Evolutionary conservation across 78 protist genomes (phyloP), one percentile per base, ranked within the genome.

Genomic region (Chrysochromulina parva): DNA sequence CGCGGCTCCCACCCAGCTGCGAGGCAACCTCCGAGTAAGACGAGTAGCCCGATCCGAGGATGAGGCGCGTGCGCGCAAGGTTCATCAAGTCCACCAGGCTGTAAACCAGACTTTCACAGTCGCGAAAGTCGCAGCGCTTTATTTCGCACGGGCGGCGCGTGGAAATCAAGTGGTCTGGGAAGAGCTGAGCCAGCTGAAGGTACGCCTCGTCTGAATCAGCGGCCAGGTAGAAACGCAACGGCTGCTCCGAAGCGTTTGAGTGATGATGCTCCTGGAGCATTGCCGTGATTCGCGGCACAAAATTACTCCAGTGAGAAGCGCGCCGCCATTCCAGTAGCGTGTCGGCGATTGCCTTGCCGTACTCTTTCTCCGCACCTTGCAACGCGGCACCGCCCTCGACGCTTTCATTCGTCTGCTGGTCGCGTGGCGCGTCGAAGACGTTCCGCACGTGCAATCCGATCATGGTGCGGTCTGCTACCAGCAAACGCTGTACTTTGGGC

Each of bases 91-190:
- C 82, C 3, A 74, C 24, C 19, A 74, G 82, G 24, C 57, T 1
- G 24, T 74, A 74, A 22, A 74, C 7, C 57, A n/a, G 1, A 5
- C 82, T 7, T 55, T 2, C 55, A 55, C 82, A 74, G 82, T 74
- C 82, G 53, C 82, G 53, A 74, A 48, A 74, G 82, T 74, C 82
- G 55, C 82, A 74, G 26, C 82, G 82, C 55, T 74, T 13, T 19
- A 3, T 16, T 9, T 22, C 22, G 26, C 82, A 74, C 57, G 38
- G 13, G 5, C 82, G 82, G n/a, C 55, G 82, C 55, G 82, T 74
- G 71, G 4, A 65, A 19, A 69, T 13, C 10, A 69, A n/a, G 5
- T 13, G 78, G 38, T 24, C 7, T 2, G 78, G 78, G 78, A 69
- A 69, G 13, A 28, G 78, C 24, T 16, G 10, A 6, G 9, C 26